These are phyloP conservation scores for Leccinum colubrinum DNA, from an alignment of 1,284 basidiomycete species.

Conservation along the genomic window DNA sequence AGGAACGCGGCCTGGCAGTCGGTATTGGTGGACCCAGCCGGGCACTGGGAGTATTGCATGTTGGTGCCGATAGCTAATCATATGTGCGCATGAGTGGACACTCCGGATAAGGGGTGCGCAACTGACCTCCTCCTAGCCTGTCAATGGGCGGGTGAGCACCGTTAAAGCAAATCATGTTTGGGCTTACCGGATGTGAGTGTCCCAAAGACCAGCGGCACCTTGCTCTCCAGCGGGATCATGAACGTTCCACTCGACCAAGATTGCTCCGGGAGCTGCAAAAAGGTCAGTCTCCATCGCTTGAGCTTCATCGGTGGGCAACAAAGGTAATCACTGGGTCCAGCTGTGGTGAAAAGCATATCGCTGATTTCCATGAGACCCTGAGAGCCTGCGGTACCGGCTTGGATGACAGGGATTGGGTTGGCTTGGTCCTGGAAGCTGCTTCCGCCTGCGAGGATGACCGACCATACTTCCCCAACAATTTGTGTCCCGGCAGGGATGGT, in stretches of 20 bases:
- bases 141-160: not conserved
- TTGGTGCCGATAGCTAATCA: not conserved
- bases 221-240: not conserved
- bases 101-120: not conserved
- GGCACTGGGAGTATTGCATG: not conserved
- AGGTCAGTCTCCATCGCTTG: not conserved
- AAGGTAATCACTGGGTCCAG: not conserved
- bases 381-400: slow-evolving; percentile 28
- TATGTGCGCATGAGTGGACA: not conserved
- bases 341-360: not conserved
- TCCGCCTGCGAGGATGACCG: slow-evolving; percentile 20
- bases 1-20: not conserved
- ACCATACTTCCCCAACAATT: slow-evolving; percentile 56
- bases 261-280: not conserved
- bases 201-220: slow-evolving; percentile 1
- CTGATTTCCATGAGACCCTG: not conserved
- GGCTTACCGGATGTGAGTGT: not conserved
- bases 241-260: not conserved
- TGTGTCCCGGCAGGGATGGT: slow-evolving; percentile 52
- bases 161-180: not conserved
- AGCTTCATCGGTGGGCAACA: not conserved
- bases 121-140: not conserved
- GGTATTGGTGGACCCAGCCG: not conserved
- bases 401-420: not conserved
- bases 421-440: not conserved